These are phyloP conservation scores for Cryptosporidium sp. DNA, from an alignment of 169 alveolate genomes.

Conservation along the genomic window DNA sequence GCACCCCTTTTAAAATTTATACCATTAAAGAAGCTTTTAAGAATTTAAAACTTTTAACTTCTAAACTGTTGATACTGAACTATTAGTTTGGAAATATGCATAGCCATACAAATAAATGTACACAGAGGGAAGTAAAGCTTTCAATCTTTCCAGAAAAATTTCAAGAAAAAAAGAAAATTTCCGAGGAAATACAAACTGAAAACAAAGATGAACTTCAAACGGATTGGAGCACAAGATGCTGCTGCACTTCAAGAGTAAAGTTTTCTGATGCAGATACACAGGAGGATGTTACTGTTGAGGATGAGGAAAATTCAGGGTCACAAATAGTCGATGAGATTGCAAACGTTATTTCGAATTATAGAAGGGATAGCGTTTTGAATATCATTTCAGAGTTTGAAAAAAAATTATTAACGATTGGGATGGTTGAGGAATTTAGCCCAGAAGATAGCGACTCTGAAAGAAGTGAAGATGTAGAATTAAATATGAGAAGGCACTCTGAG, in stretches of 20 bases:
- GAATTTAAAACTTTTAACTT: not conserved
- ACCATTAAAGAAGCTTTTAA: no score
- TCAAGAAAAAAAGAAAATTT: not conserved
- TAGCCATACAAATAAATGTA: not conserved
- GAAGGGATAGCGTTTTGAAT: conserved; percentile 63
- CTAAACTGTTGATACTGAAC: not conserved
- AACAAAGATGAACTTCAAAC: not conserved
- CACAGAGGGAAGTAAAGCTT: not conserved
- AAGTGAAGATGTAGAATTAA: conserved; percentile 18
- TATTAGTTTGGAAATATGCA: not conserved
- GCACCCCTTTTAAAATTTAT: not conserved
- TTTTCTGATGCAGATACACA: conserved; percentile 2
- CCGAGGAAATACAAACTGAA: not conserved
- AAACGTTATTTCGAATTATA: conserved; percentile 24
- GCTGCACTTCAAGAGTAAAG: conserved; percentile 67
- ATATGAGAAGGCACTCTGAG: conserved; percentile 53
- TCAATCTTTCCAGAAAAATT: not conserved
- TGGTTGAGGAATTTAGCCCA: conserved; percentile 20
- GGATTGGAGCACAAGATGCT: conserved; percentile 58
- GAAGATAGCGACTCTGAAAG: conserved; percentile 39
- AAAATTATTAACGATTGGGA: conserved; percentile 54
- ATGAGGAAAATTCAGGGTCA: not conserved
- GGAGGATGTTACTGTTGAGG: not conserved
- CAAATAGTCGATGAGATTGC: conserved; percentile 35
- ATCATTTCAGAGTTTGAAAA: conserved; percentile 65